phyloP scores from a whole-genome alignment of 345 rosid genomes.

The Brassica nigra region DNA sequence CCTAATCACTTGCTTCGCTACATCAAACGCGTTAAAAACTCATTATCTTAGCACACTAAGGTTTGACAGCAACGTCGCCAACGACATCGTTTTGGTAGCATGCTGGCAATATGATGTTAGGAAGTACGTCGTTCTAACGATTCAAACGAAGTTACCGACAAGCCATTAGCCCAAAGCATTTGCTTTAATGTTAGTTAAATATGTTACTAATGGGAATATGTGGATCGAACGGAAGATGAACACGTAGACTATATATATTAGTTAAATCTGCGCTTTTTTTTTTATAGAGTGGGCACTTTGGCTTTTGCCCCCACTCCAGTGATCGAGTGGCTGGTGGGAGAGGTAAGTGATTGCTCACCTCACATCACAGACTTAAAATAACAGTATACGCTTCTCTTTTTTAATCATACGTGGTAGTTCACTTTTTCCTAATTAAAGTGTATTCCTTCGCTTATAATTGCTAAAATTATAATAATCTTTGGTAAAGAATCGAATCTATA shows the following conservation, averaged over 20 bases:
- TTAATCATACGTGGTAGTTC: constrained; percentile 12
- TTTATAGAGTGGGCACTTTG: neutral
- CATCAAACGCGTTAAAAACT: too few relatives aligned
- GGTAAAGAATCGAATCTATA: neutral
- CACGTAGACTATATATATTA: neutral
- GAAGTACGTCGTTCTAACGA: neutral
- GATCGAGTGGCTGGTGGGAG: constrained; percentile 22
- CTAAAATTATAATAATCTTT: neutral
- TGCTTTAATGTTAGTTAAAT: neutral
- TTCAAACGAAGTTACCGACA: neutral
- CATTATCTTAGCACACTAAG: neutral
- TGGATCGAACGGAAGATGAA: neutral
- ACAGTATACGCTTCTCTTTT: constrained; percentile 17
- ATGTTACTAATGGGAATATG: neutral
- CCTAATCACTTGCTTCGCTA: neutral
- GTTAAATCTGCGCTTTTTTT: neutral
- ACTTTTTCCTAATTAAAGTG: constrained; percentile 8
- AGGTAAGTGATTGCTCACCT: constrained; percentile 27
- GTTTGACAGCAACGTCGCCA: neutral
- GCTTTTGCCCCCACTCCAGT: constrained; percentile 38
- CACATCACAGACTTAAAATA: constrained; percentile 31
- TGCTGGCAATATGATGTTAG: neutral
- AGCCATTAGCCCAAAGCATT: neutral
- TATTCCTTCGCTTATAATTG: neutral
- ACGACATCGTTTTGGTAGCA: neutral